These are phyloP conservation scores for Kwoniella botswanensis DNA, from an alignment of 768 basidiomycete genomes.

Conservation along the genomic window DNA sequence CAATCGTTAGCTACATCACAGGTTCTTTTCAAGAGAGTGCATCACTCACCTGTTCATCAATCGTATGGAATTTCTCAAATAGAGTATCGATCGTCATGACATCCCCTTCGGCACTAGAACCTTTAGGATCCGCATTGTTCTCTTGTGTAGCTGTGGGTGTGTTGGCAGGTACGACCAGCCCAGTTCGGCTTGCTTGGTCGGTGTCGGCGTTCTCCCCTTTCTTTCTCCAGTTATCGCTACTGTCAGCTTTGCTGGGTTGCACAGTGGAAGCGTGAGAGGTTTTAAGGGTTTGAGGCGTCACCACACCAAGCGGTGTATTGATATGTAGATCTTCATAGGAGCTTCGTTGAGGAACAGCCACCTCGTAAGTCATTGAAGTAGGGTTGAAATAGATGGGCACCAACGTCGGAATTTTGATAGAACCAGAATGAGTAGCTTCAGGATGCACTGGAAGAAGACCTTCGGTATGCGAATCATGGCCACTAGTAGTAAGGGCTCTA, in stretches of 20 bases:
- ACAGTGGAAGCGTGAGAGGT: background rate
- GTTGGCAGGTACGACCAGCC: background rate
- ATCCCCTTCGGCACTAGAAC: background rate
- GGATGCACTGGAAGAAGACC: background rate
- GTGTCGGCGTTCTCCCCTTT: background rate
- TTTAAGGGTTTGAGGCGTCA: conserved; percentile 6
- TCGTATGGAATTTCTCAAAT: conserved; percentile 38
- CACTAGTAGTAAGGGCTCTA: background rate
- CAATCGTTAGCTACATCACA: background rate
- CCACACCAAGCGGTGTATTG: background rate
- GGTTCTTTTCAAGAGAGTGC: background rate
- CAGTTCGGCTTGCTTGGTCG: background rate
- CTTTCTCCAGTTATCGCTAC: conserved; percentile 45
- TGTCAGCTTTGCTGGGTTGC: conserved; percentile 43
- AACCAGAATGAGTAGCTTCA: background rate
- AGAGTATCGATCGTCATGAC: conserved; percentile 45
- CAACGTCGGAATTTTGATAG: background rate
- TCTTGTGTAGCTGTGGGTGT: background rate
- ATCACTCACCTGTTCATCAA: conserved; percentile 12
- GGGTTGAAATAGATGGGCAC: conserved; percentile 15
- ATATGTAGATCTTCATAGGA: conserved; percentile 14
- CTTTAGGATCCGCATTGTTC: background rate
- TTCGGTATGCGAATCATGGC: background rate
- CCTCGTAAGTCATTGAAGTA: conserved; percentile 16
- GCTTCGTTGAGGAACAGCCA: conserved; percentile 4